A percentile compares a stretch with the other conserved stretches of the same genome.
Conservation (phyloP, 2,329 filamentous ascomycete species). For the Dichotomopilus funicola region DNA sequence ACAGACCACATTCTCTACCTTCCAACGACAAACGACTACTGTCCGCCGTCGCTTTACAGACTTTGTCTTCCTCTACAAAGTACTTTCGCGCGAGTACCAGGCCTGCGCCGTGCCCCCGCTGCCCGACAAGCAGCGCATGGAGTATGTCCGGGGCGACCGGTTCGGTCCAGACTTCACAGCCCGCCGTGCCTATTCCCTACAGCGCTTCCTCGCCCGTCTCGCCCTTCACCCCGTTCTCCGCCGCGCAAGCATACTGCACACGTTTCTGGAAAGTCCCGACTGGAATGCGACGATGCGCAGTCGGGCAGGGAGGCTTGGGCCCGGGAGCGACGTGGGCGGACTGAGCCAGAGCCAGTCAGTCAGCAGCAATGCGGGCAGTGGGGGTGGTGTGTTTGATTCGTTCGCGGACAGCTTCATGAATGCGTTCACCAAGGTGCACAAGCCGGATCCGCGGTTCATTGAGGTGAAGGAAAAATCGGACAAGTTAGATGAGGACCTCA, state of each 20-base stretch:
- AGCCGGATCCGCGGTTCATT: constrained; percentile 87
- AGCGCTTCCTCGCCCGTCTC: constrained; percentile 82
- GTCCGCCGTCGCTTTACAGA: constrained; percentile 93
- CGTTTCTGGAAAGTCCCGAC: constrained; percentile 86
- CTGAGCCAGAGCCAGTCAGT: neutral
- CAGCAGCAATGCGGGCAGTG: constrained; percentile 30
- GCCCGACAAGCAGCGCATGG: constrained; percentile 98
- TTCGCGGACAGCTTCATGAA: constrained; percentile 96
- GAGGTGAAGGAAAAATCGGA: constrained; percentile 89
- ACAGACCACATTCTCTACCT: constrained; percentile 89
- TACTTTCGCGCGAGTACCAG: constrained; percentile 78
- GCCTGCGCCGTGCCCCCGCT: constrained; percentile 89
- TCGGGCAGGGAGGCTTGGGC: constrained; percentile 54
- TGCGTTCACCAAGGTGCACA: constrained; percentile 93
- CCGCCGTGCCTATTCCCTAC: constrained; percentile 79
- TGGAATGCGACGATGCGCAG: constrained; percentile 96
- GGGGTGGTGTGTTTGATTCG: constrained; percentile 79
- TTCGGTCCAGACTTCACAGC: constrained; percentile 90
- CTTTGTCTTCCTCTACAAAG: constrained; percentile 94
- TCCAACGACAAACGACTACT: constrained; percentile 70
- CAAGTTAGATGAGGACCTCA: constrained; percentile 89
- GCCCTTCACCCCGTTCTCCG: constrained; percentile 85
- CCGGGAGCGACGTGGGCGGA: constrained; percentile 33
- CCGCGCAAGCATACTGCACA: constrained; percentile 72
- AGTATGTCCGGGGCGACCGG: constrained; percentile 92